These are phyloP conservation scores for Nidularia pulvinata DNA, from an alignment of 768 basidiomycete species.

Conservation along the genomic window DNA sequence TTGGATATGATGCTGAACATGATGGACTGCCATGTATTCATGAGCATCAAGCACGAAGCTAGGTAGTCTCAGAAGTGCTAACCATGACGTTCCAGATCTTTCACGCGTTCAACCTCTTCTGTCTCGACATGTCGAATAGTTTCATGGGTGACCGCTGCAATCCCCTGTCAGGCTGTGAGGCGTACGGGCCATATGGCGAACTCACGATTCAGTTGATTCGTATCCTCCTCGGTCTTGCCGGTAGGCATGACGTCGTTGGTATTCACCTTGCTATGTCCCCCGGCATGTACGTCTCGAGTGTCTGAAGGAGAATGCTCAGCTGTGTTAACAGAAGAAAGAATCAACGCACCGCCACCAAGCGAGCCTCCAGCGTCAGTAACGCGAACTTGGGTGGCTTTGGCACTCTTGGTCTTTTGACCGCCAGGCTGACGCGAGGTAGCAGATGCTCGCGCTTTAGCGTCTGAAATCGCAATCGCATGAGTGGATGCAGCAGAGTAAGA, in stretches of 20 bases:
- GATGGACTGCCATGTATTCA: constrained; percentile 22
- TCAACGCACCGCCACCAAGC: too few relatives aligned
- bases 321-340: too few relatives aligned
- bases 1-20: constrained; percentile 34
- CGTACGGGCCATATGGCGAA: background rate
- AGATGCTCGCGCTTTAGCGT: too few relatives aligned
- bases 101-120: constrained; percentile 25
- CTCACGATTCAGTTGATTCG: constrained; percentile 17
- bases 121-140: constrained; percentile 21
- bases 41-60: background rate
- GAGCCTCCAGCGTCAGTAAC: too few relatives aligned
- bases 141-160: constrained; percentile 23
- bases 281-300: constrained; percentile 3
- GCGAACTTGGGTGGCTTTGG: too few relatives aligned
- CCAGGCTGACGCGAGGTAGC: too few relatives aligned
- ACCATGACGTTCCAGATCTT: constrained; percentile 31
- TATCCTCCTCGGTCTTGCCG: constrained; percentile 12
- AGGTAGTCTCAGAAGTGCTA: constrained; percentile 3
- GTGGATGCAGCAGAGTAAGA: too few relatives aligned
- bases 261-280: constrained; percentile 8
- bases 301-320: too few relatives aligned
- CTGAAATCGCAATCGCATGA: too few relatives aligned
- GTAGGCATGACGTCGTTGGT: constrained; percentile 11
- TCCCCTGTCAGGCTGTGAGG: background rate
- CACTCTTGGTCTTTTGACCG: too few relatives aligned